Percentiles rank a stretch among this genome's conserved stretches.
Evolutionary conservation across 345 rosid species (phyloP).

Genomic region (Excoecaria agallocha): DNA sequence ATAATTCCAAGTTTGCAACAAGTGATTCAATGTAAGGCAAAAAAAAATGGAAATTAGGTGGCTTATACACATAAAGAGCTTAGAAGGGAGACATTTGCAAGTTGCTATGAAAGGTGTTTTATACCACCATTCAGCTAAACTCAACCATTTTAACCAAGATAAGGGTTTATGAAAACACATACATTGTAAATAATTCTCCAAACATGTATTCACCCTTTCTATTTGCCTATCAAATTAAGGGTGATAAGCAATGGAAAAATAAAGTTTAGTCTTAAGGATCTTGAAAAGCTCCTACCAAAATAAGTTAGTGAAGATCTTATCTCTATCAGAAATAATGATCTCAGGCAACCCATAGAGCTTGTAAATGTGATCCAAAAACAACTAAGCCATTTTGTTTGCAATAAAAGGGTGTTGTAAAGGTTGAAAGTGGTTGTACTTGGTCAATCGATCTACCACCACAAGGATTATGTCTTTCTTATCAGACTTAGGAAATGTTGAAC

Average conservation of each 20-base stretch:
- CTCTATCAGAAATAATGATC: background rate
- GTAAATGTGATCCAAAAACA: no score
- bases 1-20: background rate
- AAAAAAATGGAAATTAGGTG: background rate
- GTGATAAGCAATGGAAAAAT: no score
- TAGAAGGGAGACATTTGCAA: background rate
- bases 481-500: background rate
- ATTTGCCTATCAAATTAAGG: background rate
- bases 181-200: background rate
- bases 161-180: background rate
- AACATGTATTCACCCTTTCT: background rate
- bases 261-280: background rate
- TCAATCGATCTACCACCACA: background rate
- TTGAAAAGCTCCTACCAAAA: background rate
- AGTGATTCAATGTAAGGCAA: background rate
- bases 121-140: background rate
- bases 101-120: no score
- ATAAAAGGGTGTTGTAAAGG: background rate
- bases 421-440: background rate
- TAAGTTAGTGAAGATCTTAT: background rate
- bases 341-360: background rate
- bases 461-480: background rate
- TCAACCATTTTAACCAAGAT: background rate
- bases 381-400: background rate
- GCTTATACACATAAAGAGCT: background rate